These are phyloP conservation scores for Nemania serpens DNA, from an alignment of 2,329 filamentous ascomycete species.

Conservation along the genomic window DNA sequence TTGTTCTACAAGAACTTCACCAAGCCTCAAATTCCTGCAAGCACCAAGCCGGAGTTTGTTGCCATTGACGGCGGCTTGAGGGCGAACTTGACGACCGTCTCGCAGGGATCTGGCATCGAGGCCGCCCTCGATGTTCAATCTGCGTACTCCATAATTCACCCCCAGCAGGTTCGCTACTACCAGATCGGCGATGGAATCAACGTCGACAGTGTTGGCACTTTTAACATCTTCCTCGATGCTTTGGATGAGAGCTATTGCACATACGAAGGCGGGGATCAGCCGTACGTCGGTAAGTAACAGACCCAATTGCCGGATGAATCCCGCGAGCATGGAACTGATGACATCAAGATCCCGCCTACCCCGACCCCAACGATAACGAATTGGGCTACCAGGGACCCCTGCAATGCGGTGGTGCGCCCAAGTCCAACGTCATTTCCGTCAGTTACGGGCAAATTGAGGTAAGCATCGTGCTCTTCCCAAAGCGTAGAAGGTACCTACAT, in stretches of 20 bases:
- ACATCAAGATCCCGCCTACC: slow-evolving; percentile 31
- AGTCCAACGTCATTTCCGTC: slow-evolving; percentile 59
- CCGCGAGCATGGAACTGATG: neutral
- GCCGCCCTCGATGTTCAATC: slow-evolving; percentile 30
- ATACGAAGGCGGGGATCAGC: slow-evolving; percentile 47
- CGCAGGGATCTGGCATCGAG: slow-evolving; percentile 27
- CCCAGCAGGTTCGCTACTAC: slow-evolving; percentile 29
- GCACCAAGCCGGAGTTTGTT: slow-evolving; percentile 27
- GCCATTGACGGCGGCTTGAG: slow-evolving; percentile 28
- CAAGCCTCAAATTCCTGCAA: slow-evolving; percentile 21
- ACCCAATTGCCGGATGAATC: neutral
- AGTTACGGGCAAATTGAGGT: slow-evolving; percentile 59
- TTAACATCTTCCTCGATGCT: slow-evolving; percentile 43
- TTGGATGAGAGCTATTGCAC: slow-evolving; percentile 52
- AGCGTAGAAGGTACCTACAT: neutral
- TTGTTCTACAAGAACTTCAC: slow-evolving; percentile 33
- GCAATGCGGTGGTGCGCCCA: slow-evolving; percentile 33
- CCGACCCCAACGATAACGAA: slow-evolving; percentile 44
- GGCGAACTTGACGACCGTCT: slow-evolving; percentile 26
- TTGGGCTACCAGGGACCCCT: slow-evolving; percentile 38
- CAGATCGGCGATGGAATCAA: slow-evolving; percentile 31
- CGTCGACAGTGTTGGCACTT: slow-evolving; percentile 31
- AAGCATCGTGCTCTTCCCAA: neutral
- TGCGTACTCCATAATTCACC: slow-evolving; percentile 28
- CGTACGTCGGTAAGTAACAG: slow-evolving; percentile 27